Base-by-base conservation (phyloP, 495 filamentous ascomycete genomes). In the Durotheca rogersii region DNA sequence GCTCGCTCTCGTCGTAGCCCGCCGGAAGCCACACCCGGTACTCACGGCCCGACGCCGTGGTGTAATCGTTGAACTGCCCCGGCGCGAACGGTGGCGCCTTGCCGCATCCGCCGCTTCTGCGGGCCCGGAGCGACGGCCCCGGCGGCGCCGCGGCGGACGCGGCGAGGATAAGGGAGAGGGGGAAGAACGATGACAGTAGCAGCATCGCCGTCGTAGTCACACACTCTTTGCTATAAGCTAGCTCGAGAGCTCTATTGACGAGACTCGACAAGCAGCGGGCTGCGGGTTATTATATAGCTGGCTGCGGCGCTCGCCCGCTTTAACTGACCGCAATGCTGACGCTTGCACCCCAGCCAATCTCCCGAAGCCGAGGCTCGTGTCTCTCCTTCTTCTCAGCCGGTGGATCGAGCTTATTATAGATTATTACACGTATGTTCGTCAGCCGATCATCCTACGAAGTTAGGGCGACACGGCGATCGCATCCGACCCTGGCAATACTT, bases 1-100 rank as follows among this genome's bases (percentile, higher is more conserved):
- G 64, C 12, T 52, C 66, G 29, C 61, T 40, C 9, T 42, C 32
- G n/a, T 75, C 56, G 20, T 64, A 64, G 52, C 70, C 62, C 7
- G 60, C 19, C 1, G 74, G 74, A 23, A 77, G 62, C 48, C 63
- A 69, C 7, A 73, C 42, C 6, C 56, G 51, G 51, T 75, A 77
- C 30, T 54, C 41, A 5, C 73, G 72, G n/a, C 64, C 56, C 5
- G 43, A 40, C 15, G 53, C 9, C 4, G 51, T 51, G 40, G 45
- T 60, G 5, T 42, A 51, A 9, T 50, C 43, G 25, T 60, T 50
- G 7, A 60, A 55, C 12, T 43, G 32, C 3, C 56, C 56, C 2
- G 46, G 41, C 6, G 40, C 38, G 2, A 60, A 25, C 2, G 51
- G 30, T 18, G 56, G 51, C 0, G 14, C 7, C 41, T 47, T 16